phyloP scores from a whole-genome alignment of 352 stramenopile genomes.

The Peronospora tabacina region DNA sequence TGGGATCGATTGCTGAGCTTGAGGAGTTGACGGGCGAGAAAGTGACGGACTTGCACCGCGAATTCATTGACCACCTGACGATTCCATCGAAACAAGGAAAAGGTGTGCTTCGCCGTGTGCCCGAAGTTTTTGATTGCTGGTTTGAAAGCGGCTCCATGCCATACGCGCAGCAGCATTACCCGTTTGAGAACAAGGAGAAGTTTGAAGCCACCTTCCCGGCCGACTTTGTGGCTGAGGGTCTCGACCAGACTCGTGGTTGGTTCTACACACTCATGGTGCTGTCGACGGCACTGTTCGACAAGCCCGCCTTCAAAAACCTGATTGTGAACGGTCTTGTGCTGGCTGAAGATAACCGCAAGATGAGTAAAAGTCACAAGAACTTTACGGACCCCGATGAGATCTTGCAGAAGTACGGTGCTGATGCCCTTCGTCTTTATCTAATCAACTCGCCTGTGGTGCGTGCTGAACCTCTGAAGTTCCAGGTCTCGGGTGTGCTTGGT shows the following conservation, averaged over 20 bases:
- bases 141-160: constrained; percentile 99
- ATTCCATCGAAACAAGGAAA: constrained; percentile 94
- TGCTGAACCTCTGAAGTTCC: constrained; percentile 96
- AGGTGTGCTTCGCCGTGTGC: constrained; percentile 75
- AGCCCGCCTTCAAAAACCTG: constrained; percentile 99
- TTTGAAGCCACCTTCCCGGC: constrained; percentile 96
- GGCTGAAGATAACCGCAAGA: constrained; percentile 99
- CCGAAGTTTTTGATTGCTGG: constrained; percentile 98
- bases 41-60: constrained; percentile 94
- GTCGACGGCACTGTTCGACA: constrained; percentile 97
- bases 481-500: constrained; percentile 92
- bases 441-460: constrained; percentile 99
- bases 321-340: constrained; percentile 99
- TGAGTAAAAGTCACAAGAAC: constrained; percentile 99
- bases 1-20: constrained; percentile 96
- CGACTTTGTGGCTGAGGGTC: constrained; percentile 98
- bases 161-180: constrained; percentile 99
- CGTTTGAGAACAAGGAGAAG: constrained; percentile 98
- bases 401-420: constrained; percentile 95
- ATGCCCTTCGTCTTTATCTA: constrained; percentile 98
- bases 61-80: constrained; percentile 97
- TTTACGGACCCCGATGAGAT: constrained; percentile 94
- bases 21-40: constrained; percentile 91
- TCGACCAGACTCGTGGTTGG: constrained; percentile 99
- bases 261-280: constrained; percentile 99